Percentiles rank a stretch among this genome's conserved stretches.
These are phyloP conservation scores for Dendrocalamus sinicus DNA, from an alignment of 176 grass and related monocot genomes.

Conservation along the genomic window DNA sequence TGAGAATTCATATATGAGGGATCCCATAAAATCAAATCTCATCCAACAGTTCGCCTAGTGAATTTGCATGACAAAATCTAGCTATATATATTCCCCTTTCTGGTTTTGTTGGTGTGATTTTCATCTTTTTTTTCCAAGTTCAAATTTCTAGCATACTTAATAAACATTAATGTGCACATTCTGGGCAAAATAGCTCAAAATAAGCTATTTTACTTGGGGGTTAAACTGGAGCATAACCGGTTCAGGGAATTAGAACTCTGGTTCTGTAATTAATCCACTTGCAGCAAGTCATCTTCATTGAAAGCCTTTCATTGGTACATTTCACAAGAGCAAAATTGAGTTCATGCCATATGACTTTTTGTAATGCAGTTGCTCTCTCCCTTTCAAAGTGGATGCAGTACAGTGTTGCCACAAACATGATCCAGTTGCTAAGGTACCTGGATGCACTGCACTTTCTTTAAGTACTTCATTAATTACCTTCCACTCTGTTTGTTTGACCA, in stretches of 20 bases:
- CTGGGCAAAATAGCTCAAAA: conserved; percentile 17
- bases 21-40: conserved; percentile 17
- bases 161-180: conserved; percentile 1
- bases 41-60: background rate
- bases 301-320: conserved; percentile 6
- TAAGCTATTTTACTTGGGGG: background rate
- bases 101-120: background rate
- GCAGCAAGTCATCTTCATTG: conserved; percentile 17
- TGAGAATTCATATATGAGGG: conserved; percentile 16
- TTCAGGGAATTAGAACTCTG: background rate
- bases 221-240: background rate
- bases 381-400: conserved; percentile 88
- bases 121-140: conserved; percentile 9
- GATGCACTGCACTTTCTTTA: conserved; percentile 22
- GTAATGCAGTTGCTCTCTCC: conserved; percentile 80
- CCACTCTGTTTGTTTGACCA: conserved; percentile 41
- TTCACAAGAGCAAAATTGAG: conserved; percentile 20
- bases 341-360: conserved; percentile 42
- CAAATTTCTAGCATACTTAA: conserved; percentile 9
- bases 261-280: conserved; percentile 18
- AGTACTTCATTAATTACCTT: conserved; percentile 30
- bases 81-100: conserved; percentile 1
- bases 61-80: background rate
- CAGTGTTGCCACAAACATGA: conserved; percentile 82
- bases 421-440: conserved; percentile 80